phyloP scores from a whole-genome alignment of 2,329 filamentous ascomycete genomes.

The Alternaria longipes region DNA sequence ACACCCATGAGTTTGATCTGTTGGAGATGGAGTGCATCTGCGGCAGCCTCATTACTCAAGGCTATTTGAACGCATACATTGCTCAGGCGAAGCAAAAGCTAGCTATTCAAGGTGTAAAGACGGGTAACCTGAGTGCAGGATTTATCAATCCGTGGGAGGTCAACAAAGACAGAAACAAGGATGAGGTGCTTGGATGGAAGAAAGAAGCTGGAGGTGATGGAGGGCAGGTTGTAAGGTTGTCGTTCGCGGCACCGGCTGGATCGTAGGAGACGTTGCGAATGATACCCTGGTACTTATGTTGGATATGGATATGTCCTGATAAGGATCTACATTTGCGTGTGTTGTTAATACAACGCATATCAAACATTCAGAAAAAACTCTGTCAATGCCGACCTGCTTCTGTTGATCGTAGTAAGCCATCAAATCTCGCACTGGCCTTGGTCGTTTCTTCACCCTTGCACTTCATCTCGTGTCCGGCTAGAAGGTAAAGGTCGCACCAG shows the following conservation, averaged over 20 bases:
- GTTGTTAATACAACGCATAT: not conserved
- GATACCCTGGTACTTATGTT: constrained; percentile 15
- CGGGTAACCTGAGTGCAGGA: constrained; percentile 69
- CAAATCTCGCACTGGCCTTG: no score
- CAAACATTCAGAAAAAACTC: no score
- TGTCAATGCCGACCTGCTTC: no score
- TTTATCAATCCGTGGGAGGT: constrained; percentile 80
- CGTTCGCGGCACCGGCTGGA: constrained; percentile 61
- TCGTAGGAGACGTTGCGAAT: constrained; percentile 20
- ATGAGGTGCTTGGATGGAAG: constrained; percentile 80
- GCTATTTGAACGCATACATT: constrained; percentile 83
- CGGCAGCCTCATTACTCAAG: constrained; percentile 79
- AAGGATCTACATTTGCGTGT: not conserved
- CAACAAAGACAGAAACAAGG: constrained; percentile 68
- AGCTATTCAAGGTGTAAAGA: constrained; percentile 79
- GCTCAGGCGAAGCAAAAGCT: constrained; percentile 80
- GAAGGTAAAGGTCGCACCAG: no score
- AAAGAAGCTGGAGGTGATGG: constrained; percentile 44
- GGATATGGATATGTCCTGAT: not conserved
- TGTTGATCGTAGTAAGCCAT: no score
- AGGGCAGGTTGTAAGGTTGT: constrained; percentile 67
- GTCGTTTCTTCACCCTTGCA: no score
- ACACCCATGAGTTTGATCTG: constrained; percentile 58
- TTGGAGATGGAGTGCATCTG: constrained; percentile 80
- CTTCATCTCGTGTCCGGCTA: no score